A percentile compares a stretch with the other conserved stretches of the same genome.
Evolutionary conservation across 345 rosid species (phyloP).

Genomic region (Eucalyptus rudis): DNA sequence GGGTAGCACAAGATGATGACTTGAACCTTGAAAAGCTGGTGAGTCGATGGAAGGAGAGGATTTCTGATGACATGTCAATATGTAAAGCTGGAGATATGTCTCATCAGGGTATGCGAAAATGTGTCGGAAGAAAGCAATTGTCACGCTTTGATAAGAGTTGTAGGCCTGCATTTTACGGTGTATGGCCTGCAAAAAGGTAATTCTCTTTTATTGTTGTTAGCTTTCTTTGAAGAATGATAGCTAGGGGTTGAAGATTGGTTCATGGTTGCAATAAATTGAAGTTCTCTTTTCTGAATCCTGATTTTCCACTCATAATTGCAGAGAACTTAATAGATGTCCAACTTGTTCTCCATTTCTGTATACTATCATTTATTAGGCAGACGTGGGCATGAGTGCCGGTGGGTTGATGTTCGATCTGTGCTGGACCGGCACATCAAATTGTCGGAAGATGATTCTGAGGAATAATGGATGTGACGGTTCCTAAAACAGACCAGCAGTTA

Average conservation of each 20-base stretch:
- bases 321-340: background rate
- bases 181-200: conserved; percentile 81
- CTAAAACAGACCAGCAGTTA: background rate
- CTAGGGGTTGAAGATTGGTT: background rate
- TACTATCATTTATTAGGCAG: background rate
- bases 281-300: background rate
- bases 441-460: background rate
- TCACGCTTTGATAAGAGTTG: conserved; percentile 74
- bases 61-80: conserved; percentile 11
- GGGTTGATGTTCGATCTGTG: background rate
- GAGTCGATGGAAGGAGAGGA: conserved; percentile 32
- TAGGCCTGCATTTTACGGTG: conserved; percentile 89
- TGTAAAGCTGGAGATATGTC: conserved; percentile 2
- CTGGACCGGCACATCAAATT: background rate
- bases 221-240: background rate
- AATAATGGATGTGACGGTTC: background rate
- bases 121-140: conserved; percentile 34
- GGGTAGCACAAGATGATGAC: conserved; percentile 20
- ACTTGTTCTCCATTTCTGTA: background rate
- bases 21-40: conserved; percentile 33
- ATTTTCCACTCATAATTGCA: background rate
- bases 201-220: background rate
- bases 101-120: conserved; percentile 12
- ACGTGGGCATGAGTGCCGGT: background rate
- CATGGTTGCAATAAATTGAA: background rate